Base-by-base conservation (phyloP, 176 grass and related monocot genomes). In the Phoenix roebelenii region DNA sequence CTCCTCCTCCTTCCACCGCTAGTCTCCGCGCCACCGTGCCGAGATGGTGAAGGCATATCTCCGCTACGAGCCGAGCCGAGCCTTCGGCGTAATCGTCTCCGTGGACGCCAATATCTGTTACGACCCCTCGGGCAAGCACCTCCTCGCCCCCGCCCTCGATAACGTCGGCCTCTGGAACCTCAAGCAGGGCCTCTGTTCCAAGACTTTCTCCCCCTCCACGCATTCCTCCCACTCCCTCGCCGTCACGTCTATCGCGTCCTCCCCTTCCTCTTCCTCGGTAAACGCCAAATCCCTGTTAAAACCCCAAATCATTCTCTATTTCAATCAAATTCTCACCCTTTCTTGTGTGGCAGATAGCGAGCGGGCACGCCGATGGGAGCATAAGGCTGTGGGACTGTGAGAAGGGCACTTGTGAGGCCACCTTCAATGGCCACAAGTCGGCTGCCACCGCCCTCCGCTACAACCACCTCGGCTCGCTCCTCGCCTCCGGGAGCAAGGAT, bases 11-110 rank as follows among this genome's bases (percentile, higher is more conserved):
- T 9, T 12, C 35, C 54, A 18, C 58, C 17, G n/a, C 7, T 0
- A 20, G 16, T 49, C 58, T 17, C 73, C 50, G 25, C 73, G 75
- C 66, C 71, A 75, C 67, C 22, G 58, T 20, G 59, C 53, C 60
- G n/a, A 14, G 6, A 96, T 96, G 91, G 91, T 90, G 77, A 96
- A 87, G 74, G 77, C 86, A n/a, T 96, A 96, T 63, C 86, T 96
- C 23, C 91, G 86, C 14, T 96, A 96, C 86, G 83, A 87, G 60
- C 91, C 77, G 56, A 77, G 80, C 9, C 61, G 79, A 65, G 57
- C 83, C 66, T 96, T 96, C 58, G 91, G 91, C 19, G 86, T 96
- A 6, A 76, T 96, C 16, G 72, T 72, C 7, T 90, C 91, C 15
- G 69, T 82, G 25, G 86, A 96, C 23, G 79, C 77, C 24, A 96